phyloP scores from a whole-genome alignment of 2,329 filamentous ascomycete species.

The Didymella segeticola region DNA sequence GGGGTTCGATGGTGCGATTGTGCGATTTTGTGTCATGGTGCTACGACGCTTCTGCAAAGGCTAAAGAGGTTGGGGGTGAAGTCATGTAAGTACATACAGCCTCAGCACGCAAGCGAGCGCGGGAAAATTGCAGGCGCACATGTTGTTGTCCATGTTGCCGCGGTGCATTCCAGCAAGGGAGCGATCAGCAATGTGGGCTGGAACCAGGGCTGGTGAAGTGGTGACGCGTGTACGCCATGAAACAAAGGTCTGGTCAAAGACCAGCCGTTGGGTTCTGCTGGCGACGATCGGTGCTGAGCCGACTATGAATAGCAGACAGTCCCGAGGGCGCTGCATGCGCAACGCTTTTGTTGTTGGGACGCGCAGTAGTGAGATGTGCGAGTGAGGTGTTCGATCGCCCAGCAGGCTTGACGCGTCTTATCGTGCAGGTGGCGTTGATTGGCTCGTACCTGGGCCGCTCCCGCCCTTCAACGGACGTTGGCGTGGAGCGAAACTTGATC shows the following conservation, averaged over 20 bases:
- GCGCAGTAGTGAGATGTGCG: constrained; percentile 3
- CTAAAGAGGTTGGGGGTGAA: background rate
- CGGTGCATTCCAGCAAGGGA: constrained; percentile 11
- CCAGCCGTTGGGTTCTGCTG: background rate
- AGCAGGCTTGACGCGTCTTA: constrained; percentile 5
- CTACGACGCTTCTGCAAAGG: background rate
- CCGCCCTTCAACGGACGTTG: background rate
- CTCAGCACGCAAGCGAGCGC: background rate
- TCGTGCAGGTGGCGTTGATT: constrained; percentile 1
- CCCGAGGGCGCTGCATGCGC: constrained; percentile 5
- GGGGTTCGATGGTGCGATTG: background rate
- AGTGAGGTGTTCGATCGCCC: constrained; percentile 1
- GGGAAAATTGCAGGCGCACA: background rate
- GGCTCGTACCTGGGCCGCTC: constrained; percentile 8
- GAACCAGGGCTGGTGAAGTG: constrained; percentile 2
- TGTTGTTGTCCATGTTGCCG: background rate
- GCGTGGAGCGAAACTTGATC: background rate
- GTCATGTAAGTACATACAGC: too few relatives aligned
- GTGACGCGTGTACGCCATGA: constrained; percentile 9
- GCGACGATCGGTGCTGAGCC: background rate
- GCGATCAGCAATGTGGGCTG: background rate
- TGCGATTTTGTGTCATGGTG: constrained; percentile 7
- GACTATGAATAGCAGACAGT: constrained; percentile 13
- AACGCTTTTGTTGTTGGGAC: constrained; percentile 9
- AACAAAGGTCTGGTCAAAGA: background rate